These are phyloP conservation scores for Venturiaceae sp. DNA, from an alignment of 2,329 filamentous ascomycete species.

Conservation along the genomic window DNA sequence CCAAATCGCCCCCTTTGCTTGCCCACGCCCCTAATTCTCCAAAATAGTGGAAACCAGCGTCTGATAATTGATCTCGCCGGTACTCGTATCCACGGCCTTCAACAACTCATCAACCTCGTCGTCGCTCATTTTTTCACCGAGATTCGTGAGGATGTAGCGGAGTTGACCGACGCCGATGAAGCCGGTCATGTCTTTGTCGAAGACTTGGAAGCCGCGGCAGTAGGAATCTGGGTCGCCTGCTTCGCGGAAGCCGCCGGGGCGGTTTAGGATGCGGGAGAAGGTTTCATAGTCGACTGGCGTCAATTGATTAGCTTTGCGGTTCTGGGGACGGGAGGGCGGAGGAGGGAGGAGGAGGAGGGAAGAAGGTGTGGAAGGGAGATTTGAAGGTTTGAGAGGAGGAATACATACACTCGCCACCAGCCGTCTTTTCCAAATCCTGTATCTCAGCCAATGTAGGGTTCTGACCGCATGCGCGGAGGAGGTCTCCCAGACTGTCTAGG, in stretches of 20 bases:
- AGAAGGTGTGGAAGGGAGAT: not conserved
- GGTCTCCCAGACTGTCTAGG: slow-evolving; percentile 78
- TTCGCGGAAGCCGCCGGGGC: slow-evolving; percentile 95
- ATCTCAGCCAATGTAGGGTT: slow-evolving; percentile 96
- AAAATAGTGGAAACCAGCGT: slow-evolving; percentile 31
- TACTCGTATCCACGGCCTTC: slow-evolving; percentile 94
- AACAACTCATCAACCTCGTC: slow-evolving; percentile 98
- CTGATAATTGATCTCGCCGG: slow-evolving; percentile 92
- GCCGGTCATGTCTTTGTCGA: slow-evolving; percentile 97
- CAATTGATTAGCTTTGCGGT: not conserved
- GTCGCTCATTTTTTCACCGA: slow-evolving; percentile 99
- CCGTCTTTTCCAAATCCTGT: slow-evolving; percentile 77
- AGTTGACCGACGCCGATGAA: slow-evolving; percentile 97
- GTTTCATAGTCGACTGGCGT: slow-evolving; percentile 87
- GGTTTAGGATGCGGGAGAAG: slow-evolving; percentile 93
- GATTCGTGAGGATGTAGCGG: slow-evolving; percentile 91
- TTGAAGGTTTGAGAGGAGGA: not conserved
- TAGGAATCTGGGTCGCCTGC: slow-evolving; percentile 97
- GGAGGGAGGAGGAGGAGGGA: no score
- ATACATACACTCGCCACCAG: slow-evolving; percentile 82
- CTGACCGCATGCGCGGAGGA: slow-evolving; percentile 93
- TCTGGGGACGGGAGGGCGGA: not conserved
- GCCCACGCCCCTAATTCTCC: slow-evolving; percentile 19
- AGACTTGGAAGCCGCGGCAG: slow-evolving; percentile 97
- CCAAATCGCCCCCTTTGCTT: not conserved